Conservation (phyloP, 257 asterid species). For the Salvia miltiorrhiza region DNA sequence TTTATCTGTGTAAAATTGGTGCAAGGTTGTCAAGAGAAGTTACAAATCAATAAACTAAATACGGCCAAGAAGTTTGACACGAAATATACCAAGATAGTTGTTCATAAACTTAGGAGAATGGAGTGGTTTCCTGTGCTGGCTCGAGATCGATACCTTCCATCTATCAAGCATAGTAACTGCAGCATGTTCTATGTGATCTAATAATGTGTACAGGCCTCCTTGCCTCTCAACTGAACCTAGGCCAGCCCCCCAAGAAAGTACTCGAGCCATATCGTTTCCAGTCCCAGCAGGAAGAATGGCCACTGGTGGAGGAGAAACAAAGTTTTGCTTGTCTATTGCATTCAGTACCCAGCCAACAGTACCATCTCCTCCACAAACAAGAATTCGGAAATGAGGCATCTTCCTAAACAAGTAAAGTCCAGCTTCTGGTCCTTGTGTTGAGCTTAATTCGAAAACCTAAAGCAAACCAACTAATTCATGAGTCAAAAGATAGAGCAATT, state of each 20-base stretch:
- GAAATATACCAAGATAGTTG: constrained; percentile 88
- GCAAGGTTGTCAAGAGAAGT: constrained; percentile 15
- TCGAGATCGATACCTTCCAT: constrained; percentile 75
- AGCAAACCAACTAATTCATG: constrained; percentile 14
- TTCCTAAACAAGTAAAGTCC: constrained; percentile 82
- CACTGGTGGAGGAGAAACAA: constrained; percentile 98
- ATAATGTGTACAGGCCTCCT: constrained; percentile 88
- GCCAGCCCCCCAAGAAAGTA: constrained; percentile 97
- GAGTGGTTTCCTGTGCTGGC: constrained; percentile 64
- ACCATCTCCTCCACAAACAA: constrained; percentile 98
- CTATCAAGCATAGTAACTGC: constrained; percentile 98
- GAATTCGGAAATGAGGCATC: constrained; percentile 89
- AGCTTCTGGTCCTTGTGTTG: constrained; percentile 84
- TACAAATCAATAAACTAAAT: not conserved
- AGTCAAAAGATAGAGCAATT: not conserved
- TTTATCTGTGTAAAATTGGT: constrained; percentile 1
- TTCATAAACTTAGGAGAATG: constrained; percentile 75
- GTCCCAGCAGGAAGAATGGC: constrained; percentile 99
- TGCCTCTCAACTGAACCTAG: constrained; percentile 97
- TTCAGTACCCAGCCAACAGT: constrained; percentile 96
- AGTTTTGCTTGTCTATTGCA: constrained; percentile 84
- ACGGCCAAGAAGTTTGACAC: not conserved
- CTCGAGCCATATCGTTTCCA: constrained; percentile 98
- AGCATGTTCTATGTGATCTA: constrained; percentile 90
- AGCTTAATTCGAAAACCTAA: constrained; percentile 85